Evolutionary conservation across 2,329 filamentous ascomycete genomes (phyloP), one percentile per base, ranked within the genome.

Genomic region (Westerdykella ornata): DNA sequence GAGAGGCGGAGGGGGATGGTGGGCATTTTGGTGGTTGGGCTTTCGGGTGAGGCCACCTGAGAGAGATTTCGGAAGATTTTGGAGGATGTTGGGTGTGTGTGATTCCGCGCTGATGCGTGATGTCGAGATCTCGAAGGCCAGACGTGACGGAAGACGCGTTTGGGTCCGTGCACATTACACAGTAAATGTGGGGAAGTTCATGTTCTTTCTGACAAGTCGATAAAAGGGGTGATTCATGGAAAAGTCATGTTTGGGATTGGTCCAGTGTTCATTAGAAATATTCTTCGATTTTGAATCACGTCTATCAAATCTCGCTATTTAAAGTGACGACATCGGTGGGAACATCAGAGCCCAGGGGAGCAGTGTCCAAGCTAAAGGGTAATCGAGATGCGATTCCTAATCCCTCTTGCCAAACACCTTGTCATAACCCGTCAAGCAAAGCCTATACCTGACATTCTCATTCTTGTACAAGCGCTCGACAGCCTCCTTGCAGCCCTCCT

Each of bases 371-470:
- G 8, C 12, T 9, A 2, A 26, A 26, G 22, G 7, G 22, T 26
- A 26, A 11, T 11, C 7, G 22, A 26, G 22, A 9, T 8, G 22
- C 22, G 12, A 26, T 8, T 9, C 12, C 22, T 26, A 33, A 33
- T 14, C 45, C 47, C 61, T 52, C 66, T 72, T 68, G 35, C 78
- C 80, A 59, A 85, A 86, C 0, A 70, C 77, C 70, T 83, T 79
- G 53, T 85, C 78, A 53, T 76, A 85, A 8, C 77, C 77, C 11
- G 77, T 79, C 55, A 89, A 63, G 0, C 83, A 85, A 55, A 86
- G 82, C 31, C 85, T 73, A 61, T 86, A 90, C 26, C 75, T 74
- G 12, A 88, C 81, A 60, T 85, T 77, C 52, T 84, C 84, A 48
- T 78, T 78, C 57, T 83, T 78, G 44, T 65, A 62, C 38, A 89